Base-by-base conservation (phyloP, 148 eudicot species). In the Dysphania ambrosioides region DNA sequence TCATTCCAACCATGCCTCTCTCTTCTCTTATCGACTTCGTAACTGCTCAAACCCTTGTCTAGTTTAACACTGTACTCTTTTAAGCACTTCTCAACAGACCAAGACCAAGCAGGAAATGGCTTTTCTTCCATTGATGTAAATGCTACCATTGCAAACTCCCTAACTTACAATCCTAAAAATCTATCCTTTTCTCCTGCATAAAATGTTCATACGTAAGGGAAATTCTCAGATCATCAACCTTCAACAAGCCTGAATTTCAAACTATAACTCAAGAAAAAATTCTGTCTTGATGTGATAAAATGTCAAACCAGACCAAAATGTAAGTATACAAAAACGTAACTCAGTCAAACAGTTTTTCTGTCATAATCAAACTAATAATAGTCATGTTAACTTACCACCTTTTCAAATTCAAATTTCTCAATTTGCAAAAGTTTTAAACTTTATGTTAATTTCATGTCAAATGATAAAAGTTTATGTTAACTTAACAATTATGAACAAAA, bases 1-100 rank as follows among this genome's bases (percentile, higher is more conserved):
- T 91, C 97, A 75, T 91, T 91, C 88, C 86, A 88, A 77, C 97
- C 97, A 65, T 84, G 79, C 32, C 30, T 75, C 72, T 87, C 86
- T 1, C 90, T 77, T 59, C 59, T 75, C 56, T 78, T 88, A 66
- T 89, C 92, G 12, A 86, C 92, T 74, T 92, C 92, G 11, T 85
- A 78, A 31, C 83, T 80, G 74, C 78, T 79, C n/a, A 90, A 65
- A 42, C 92, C 91, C 73, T 86, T 88, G 21, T 85, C 90, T 40
- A 85, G 51, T 77, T 86, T 83, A 31, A 90, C 91, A 72, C 79
- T 75, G 80, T 83, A 86, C 81, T 82, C 85, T 61, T 90, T 83
- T 71, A 88, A 76, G 59, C 92, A 90, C 51, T 81, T 82, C 34
- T 86, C 90, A n/a, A 90, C 90, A 18, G 90, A 80, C 82, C 81